These are phyloP conservation scores for Auricularia auricula-judae DNA, from an alignment of 768 basidiomycete genomes.

Conservation along the genomic window DNA sequence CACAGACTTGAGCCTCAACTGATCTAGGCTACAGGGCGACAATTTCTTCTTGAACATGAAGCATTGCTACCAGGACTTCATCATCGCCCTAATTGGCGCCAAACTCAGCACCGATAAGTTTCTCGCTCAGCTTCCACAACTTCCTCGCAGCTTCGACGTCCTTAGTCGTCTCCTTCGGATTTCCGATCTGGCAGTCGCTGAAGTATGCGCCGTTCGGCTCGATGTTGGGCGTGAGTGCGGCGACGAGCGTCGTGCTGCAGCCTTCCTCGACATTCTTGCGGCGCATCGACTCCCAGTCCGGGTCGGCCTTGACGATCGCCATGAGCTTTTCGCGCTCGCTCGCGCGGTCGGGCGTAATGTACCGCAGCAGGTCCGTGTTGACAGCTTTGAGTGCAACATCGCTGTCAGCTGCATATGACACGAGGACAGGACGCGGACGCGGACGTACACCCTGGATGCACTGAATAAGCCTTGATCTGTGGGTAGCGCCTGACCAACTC, in stretches of 20 bases:
- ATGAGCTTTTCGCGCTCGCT: background rate
- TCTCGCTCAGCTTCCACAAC: conserved; percentile 22
- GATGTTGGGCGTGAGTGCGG: conserved; percentile 17
- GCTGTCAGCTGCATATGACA: background rate
- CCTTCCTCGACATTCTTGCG: conserved; percentile 3
- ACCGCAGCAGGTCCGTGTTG: background rate
- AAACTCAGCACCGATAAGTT: conserved; percentile 10
- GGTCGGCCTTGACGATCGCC: background rate
- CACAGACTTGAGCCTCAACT: no score
- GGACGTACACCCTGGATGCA: background rate
- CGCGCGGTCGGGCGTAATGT: background rate
- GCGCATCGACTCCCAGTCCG: background rate
- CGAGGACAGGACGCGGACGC: background rate
- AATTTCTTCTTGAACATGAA: no score
- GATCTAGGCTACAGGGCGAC: no score
- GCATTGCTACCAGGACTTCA: no score
- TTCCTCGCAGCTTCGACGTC: conserved; percentile 17
- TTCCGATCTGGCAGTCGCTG: conserved; percentile 15
- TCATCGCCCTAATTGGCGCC: no score
- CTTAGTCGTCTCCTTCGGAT: conserved; percentile 14
- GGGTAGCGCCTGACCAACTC: conserved; percentile 3
- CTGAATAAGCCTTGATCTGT: background rate
- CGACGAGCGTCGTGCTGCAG: conserved; percentile 17
- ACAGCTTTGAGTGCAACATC: background rate
- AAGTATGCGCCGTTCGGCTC: conserved; percentile 16